Percentiles rank a stretch among this genome's conserved stretches.
Conservation (phyloP, 1,284 basidiomycete species). For the Coriolopsis trogii region DNA sequence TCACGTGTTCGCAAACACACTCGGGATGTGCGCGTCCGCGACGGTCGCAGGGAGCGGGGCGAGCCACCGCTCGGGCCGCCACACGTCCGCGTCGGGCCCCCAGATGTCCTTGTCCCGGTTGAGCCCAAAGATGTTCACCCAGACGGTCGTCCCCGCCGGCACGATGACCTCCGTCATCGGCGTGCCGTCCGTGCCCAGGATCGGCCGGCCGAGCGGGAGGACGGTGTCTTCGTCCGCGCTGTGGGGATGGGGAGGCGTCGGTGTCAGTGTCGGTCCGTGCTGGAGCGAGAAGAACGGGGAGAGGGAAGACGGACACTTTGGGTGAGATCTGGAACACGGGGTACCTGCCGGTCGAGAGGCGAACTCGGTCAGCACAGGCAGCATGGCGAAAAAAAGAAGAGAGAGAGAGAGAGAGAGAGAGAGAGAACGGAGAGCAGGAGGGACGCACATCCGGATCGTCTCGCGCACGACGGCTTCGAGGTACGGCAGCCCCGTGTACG, state of each 20-base stretch:
- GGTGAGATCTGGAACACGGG: constrained; percentile 8
- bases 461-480: constrained; percentile 53
- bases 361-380: too few species aligned
- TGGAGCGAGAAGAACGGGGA: background rate
- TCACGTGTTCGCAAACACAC: constrained; percentile 30
- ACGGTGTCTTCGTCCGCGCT: constrained; percentile 15
- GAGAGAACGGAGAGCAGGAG: too few species aligned
- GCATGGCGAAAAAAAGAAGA: too few species aligned
- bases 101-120: constrained; percentile 37
- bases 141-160: constrained; percentile 16
- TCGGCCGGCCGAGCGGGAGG: constrained; percentile 5
- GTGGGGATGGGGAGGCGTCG: constrained; percentile 40
- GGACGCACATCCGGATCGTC: constrained; percentile 42
- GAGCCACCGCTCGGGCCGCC: constrained; percentile 44
- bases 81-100: constrained; percentile 45
- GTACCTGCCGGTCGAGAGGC: too few species aligned
- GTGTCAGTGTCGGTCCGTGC: too few species aligned
- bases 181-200: constrained; percentile 1
- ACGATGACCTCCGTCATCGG: constrained; percentile 6
- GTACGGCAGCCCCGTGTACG: constrained; percentile 38
- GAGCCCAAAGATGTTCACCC: constrained; percentile 16
- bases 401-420: too few species aligned
- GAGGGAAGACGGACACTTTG: constrained; percentile 8
- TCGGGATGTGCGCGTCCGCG: constrained; percentile 26
- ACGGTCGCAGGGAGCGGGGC: constrained; percentile 30